phyloP scores from a whole-genome alignment of 768 basidiomycete genomes.

The Tricholoma hemisulphureum region DNA sequence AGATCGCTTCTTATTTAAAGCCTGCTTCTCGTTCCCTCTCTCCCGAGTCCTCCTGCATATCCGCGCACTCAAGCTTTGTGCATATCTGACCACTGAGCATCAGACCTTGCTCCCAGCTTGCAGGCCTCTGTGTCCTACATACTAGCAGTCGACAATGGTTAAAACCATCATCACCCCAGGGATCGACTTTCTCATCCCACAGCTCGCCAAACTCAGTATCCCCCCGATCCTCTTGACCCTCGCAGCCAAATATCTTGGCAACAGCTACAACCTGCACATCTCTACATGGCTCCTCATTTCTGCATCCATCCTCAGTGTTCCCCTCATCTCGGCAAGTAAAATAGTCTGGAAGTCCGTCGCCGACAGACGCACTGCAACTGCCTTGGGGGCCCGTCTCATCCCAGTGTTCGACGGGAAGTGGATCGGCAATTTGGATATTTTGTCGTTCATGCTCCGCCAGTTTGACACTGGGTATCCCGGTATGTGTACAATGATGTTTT shows the following conservation, averaged over 20 bases:
- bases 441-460: slow-evolving; percentile 34
- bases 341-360: slow-evolving; percentile 26
- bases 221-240: slow-evolving; percentile 16
- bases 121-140: too few relatives aligned
- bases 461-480: slow-evolving; percentile 51
- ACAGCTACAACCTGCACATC: slow-evolving; percentile 19
- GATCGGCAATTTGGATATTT: slow-evolving; percentile 47
- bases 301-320: slow-evolving; percentile 31
- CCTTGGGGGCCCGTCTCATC: slow-evolving; percentile 46
- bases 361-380: slow-evolving; percentile 38
- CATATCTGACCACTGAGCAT: too few relatives aligned
- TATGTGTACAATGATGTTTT: slow-evolving; percentile 17
- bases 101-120: too few relatives aligned
- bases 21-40: too few relatives aligned
- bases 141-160: too few relatives aligned
- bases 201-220: slow-evolving; percentile 17
- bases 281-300: slow-evolving; percentile 38
- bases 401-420: slow-evolving; percentile 36
- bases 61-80: too few relatives aligned
- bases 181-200: slow-evolving; percentile 29
- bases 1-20: too few relatives aligned
- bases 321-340: slow-evolving; percentile 30
- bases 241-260: slow-evolving; percentile 15
- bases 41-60: too few relatives aligned
- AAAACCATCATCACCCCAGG: slow-evolving; percentile 35